Base-by-base conservation (phyloP, 331 rosid genomes). In the Acacia concinna region DNA sequence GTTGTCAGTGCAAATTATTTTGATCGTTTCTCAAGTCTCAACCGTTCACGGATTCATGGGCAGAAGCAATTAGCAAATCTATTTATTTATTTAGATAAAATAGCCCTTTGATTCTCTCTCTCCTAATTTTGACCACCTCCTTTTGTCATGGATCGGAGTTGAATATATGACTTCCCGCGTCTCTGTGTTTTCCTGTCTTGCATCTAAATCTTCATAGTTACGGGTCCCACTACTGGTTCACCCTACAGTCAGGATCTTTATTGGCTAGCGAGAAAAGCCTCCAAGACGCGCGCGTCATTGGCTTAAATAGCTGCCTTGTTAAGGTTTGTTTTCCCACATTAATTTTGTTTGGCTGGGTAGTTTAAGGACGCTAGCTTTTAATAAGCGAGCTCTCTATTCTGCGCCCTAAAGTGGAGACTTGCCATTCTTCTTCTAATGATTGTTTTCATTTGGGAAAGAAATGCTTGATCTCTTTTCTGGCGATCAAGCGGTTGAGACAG, bases 221-320 rank as follows among this genome's bases (percentile, higher is more conserved):
- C 21, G 56, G 21, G 8, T 20, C 6, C 56, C 56, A 49, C 21
- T 18, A 1, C 23, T 49, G 23, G 56, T 2, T 49, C 8, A 5
- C n/a, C 3, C 7, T 3, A 8, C 27, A 31, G 35, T 41, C 47
- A 5, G 17, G 9, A 46, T 64, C 21, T 37, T 28, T 37, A 38
- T 60, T 27, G 25, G 28, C 82, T 59, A 14, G 62, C 28, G 21
- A 57, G 23, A 64, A 44, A 65, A 73, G 8, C 64, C 32, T 57
- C 32, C 32, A 21, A 57, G 13, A 35, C n/a, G 21, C 38, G 20
- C 35, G 11, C 8, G 4, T 71, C 34, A 28, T n/a, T n/a, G n/a
- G n/a, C n/a, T n/a, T n/a, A n/a, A n/a, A n/a, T 10, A 57, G 54
- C 40, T 75, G 57, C 52, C 64, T 75, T 62, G 6, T 46, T 62